Conservation (phyloP, 345 rosid species). For the Aethionema arabicum region DNA sequence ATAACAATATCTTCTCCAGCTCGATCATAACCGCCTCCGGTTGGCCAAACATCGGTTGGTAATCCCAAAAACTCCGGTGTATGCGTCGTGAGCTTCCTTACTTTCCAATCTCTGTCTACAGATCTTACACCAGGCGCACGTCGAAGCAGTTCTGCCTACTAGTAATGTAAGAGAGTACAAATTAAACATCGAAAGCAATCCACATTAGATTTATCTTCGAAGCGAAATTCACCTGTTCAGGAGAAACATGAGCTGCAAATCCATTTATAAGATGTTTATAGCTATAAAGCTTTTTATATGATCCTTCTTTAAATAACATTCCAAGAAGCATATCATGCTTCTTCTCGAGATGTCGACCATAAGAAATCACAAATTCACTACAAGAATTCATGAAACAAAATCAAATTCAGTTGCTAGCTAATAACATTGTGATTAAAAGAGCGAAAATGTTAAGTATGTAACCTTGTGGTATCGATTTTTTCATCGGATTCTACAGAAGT, state of each 20-base stretch:
- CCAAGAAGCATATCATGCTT: slow-evolving; percentile 94
- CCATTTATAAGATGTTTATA: slow-evolving; percentile 95
- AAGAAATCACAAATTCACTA: slow-evolving; percentile 82
- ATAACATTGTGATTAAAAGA: slow-evolving; percentile 3
- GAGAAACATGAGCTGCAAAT: slow-evolving; percentile 79
- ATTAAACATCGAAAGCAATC: slow-evolving; percentile 12
- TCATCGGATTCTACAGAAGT: slow-evolving; percentile 86
- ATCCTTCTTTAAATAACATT: slow-evolving; percentile 68
- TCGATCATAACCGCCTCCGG: slow-evolving; percentile 92
- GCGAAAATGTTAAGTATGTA: slow-evolving; percentile 11
- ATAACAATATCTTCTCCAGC: slow-evolving; percentile 96
- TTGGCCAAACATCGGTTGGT: slow-evolving; percentile 98
- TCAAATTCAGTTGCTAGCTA: too few species aligned
- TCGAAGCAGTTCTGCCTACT: slow-evolving; percentile 88
- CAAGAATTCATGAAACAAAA: slow-evolving; percentile 10
- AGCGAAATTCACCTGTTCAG: slow-evolving; percentile 75
- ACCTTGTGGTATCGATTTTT: slow-evolving; percentile 74
- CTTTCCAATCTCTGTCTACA: slow-evolving; percentile 97
- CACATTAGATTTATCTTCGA: background rate
- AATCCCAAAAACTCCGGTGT: slow-evolving; percentile 97
- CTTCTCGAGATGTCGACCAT: slow-evolving; percentile 82
- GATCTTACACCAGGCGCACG: slow-evolving; percentile 77
- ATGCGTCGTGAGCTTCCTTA: slow-evolving; percentile 88
- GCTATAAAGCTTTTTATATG: slow-evolving; percentile 89
- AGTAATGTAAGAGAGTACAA: slow-evolving; percentile 48